Evolutionary conservation across 2,329 filamentous ascomycete genomes (phyloP).

Genomic region (Fusarium sp.): DNA sequence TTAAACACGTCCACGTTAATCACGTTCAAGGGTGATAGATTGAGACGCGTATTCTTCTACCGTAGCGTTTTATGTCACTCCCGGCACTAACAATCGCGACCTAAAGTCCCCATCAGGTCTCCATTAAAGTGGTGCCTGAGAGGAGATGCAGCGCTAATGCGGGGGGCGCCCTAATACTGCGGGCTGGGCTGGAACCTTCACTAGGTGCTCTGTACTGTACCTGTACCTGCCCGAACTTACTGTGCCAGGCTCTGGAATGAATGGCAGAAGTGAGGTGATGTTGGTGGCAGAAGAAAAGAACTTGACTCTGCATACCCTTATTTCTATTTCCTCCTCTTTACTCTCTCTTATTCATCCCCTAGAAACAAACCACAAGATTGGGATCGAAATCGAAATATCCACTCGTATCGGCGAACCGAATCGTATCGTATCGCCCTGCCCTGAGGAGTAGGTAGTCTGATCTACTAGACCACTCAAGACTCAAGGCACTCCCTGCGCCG

Average conservation of each 20-base stretch:
- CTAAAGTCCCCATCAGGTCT: constrained; percentile 29
- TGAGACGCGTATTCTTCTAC: not conserved
- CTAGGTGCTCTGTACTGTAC: not conserved
- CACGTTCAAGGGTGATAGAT: constrained; percentile 15
- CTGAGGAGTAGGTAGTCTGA: not conserved
- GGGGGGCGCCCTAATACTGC: constrained; percentile 8
- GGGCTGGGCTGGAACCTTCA: not conserved
- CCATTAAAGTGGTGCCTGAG: constrained; percentile 10
- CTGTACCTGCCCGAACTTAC: not conserved
- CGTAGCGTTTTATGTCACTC: constrained; percentile 10
- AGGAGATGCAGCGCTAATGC: constrained; percentile 40
- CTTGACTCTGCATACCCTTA: constrained; percentile 17
- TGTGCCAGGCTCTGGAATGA: constrained; percentile 35
- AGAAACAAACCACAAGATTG: not conserved
- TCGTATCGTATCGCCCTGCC: not conserved
- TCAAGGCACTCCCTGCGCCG: constrained; percentile 4
- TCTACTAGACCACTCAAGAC: not conserved
- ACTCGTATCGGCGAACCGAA: not conserved
- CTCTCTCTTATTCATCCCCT: not conserved
- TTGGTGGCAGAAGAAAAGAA: constrained; percentile 20
- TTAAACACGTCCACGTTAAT: constrained; percentile 1
- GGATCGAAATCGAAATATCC: not conserved
- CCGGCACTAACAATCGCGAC: constrained; percentile 38
- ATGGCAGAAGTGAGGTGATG: constrained; percentile 22
- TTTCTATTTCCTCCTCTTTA: not conserved